Evolutionary conservation across 2,329 filamentous ascomycete species (phyloP), one percentile per base, ranked within the genome.

Genomic region (Lanzia echinophila): DNA sequence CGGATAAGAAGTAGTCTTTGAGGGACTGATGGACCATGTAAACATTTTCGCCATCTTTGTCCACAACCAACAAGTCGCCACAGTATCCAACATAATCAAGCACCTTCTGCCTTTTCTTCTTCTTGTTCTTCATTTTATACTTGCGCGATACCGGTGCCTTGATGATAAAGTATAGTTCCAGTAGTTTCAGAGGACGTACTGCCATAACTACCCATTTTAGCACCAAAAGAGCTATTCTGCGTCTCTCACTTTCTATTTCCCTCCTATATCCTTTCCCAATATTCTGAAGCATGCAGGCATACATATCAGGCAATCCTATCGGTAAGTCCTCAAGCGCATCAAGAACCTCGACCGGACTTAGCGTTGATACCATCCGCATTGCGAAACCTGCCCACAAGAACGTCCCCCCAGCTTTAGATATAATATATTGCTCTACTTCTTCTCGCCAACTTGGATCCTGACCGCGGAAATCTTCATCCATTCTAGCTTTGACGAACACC

Each of bases 321-420:
- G 65, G 66, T 13, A 67, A 49, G 10, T 31, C 24, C 3, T 60
- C 34, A 12, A 69, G 53, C 0, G 61, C 62, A 3, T 61, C 47
- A 43, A 65, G 50, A 15, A 64, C 52, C 49, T 61, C 52, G 3
- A 50, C 36, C 10, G 39, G 11, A 44, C 28, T 54, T 17, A 54
- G 56, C 50, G 53, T 56, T 34, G 32, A 46, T n/a, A 62, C 42
- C 19, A 36, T 50, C 20, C 57, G 44, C 2, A 54, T 54, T 32
- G 56, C 59, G 43, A 62, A 43, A 41, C 51, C 56, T 19, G 66
- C 62, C 68, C 65, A 71, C 7, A 70, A 59, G 45, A 70, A 70
- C 43, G 65, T 70, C 3, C 65, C 67, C 47, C 67, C 47, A 11
- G 68, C 59, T 10, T 38, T 6, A n/a, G 17, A 38, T 38, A n/a